These are phyloP conservation scores for Fusarium palustre DNA, from an alignment of 2,329 filamentous ascomycete genomes.

Conservation along the genomic window DNA sequence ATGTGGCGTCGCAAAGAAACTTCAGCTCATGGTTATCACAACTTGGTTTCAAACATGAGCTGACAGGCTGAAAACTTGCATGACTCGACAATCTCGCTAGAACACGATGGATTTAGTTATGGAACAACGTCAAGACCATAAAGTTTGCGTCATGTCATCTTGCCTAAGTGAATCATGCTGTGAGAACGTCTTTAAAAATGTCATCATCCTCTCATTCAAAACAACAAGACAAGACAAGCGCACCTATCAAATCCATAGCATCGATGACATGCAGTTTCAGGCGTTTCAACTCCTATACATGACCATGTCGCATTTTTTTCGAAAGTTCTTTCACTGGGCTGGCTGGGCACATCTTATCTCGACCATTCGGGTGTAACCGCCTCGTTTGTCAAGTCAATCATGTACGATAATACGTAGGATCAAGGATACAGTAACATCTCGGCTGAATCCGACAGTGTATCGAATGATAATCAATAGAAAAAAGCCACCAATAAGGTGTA, in stretches of 20 bases:
- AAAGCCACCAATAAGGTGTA: neutral
- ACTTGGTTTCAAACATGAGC: neutral
- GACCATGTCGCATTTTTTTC: constrained; percentile 21
- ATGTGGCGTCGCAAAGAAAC: constrained; percentile 5
- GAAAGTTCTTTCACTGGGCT: constrained; percentile 8
- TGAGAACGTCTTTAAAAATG: neutral
- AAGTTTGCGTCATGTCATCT: neutral
- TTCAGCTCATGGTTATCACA: neutral
- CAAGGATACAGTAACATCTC: neutral
- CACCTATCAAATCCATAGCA: neutral
- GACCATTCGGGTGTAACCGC: constrained; percentile 16
- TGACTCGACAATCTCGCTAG: neutral
- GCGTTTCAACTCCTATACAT: constrained; percentile 20
- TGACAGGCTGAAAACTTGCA: neutral
- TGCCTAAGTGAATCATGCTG: neutral
- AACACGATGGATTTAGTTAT: neutral
- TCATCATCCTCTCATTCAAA: neutral
- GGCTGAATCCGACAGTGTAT: constrained; percentile 18
- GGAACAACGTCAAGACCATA: neutral
- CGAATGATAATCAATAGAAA: neutral
- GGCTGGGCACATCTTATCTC: constrained; percentile 18
- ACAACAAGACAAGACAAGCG: constrained; percentile 4
- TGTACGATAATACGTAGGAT: neutral
- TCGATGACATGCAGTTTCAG: constrained; percentile 4
- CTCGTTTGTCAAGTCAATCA: neutral